Evolutionary conservation across 2,329 filamentous ascomycete genomes (phyloP).

Genomic region (Verticillium albo-atrum): DNA sequence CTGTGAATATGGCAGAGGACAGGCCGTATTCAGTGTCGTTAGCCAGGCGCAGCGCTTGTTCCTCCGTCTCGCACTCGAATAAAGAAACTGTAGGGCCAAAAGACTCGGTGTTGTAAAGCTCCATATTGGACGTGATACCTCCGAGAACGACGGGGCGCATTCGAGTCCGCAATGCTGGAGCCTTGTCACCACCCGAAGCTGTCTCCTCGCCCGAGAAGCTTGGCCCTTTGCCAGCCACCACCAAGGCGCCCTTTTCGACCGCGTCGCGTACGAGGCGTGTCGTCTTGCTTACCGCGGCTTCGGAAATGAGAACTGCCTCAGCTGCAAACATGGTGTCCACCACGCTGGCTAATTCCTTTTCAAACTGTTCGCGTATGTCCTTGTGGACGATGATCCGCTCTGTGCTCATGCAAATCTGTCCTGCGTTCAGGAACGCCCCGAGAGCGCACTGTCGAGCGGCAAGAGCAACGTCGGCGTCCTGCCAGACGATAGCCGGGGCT

Average conservation of each 20-base stretch:
- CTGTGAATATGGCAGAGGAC: conserved; percentile 63
- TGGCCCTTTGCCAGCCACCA: conserved; percentile 32
- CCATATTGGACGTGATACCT: conserved; percentile 54
- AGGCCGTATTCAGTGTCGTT: conserved; percentile 79
- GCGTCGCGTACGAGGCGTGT: conserved; percentile 57
- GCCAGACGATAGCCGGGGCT: conserved; percentile 72
- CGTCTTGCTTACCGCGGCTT: conserved; percentile 59
- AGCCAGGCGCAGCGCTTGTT: conserved; percentile 67
- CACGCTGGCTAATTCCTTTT: conserved; percentile 32
- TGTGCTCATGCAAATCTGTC: conserved; percentile 84
- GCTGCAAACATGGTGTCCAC: conserved; percentile 36
- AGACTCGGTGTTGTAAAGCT: conserved; percentile 64
- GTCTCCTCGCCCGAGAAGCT: conserved; percentile 19
- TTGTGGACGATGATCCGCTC: conserved; percentile 64
- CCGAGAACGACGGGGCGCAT: conserved; percentile 62
- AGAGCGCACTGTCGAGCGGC: conserved; percentile 65
- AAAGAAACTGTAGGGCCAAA: conserved; percentile 68
- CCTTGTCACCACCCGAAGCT: too few relatives aligned
- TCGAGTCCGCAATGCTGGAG: too few relatives aligned
- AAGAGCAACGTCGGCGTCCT: conserved; percentile 71
- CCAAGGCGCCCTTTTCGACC: conserved; percentile 54
- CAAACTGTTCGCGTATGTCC: conserved; percentile 39
- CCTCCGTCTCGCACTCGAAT: conserved; percentile 55
- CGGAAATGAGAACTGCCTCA: conserved; percentile 62
- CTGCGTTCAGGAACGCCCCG: conserved; percentile 68